Conservation (phyloP, 2,329 filamentous ascomycete genomes). For the Macrophomina pseudophaseolina region DNA sequence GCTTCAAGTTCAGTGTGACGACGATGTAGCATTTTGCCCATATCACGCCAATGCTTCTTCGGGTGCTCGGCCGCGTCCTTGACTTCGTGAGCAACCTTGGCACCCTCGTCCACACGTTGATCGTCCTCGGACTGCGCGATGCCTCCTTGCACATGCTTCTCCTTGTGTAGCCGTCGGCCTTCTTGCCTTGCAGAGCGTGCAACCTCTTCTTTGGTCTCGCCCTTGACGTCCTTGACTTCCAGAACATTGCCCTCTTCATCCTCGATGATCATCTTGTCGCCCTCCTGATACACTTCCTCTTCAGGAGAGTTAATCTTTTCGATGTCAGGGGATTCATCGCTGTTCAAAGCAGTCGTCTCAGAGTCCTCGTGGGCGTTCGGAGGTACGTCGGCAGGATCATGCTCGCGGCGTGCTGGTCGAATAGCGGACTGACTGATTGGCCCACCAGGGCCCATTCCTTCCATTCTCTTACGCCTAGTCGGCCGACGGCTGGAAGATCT, state of each 20-base stretch:
- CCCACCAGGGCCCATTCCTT: constrained; percentile 78
- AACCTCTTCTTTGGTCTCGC: constrained; percentile 60
- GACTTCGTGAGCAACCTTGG: constrained; percentile 46
- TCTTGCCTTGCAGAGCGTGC: constrained; percentile 64
- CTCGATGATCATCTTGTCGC: constrained; percentile 78
- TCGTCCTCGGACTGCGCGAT: constrained; percentile 52
- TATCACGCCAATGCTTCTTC: constrained; percentile 46
- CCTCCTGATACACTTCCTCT: constrained; percentile 80
- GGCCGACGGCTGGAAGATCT: constrained; percentile 60
- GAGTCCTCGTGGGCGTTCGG: constrained; percentile 50
- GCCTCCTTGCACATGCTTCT: constrained; percentile 51
- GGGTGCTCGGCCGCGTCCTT: constrained; percentile 42
- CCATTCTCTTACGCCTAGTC: constrained; percentile 68
- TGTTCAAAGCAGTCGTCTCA: constrained; percentile 50
- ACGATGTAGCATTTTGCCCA: constrained; percentile 48
- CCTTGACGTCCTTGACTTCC: constrained; percentile 52
- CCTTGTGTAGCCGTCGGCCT: constrained; percentile 59
- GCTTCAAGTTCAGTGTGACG: constrained; percentile 47
- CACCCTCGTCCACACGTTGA: constrained; percentile 46
- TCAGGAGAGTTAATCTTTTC: constrained; percentile 42
- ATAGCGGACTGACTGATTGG: constrained; percentile 92
- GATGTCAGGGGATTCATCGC: constrained; percentile 45
- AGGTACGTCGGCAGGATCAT: constrained; percentile 34
- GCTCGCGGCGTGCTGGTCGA: constrained; percentile 58
- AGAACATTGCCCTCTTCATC: constrained; percentile 87